Evolutionary conservation across 345 rosid species (phyloP).

Genomic region (Syzygium grande): DNA sequence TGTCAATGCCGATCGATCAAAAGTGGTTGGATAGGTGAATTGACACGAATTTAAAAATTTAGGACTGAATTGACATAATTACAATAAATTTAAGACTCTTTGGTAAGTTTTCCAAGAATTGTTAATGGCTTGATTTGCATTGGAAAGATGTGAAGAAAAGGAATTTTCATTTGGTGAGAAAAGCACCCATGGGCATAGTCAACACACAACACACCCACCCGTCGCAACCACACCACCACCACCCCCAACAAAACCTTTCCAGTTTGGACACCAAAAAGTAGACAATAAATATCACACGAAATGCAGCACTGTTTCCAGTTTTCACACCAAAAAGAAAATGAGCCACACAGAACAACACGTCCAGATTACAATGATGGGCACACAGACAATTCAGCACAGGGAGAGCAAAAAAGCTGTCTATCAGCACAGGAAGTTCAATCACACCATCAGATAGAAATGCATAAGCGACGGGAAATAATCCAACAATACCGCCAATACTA

Average conservation of each 20-base stretch:
- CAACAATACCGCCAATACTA: slow-evolving; percentile 3
- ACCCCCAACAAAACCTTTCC: not conserved
- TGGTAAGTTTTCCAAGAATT: no score
- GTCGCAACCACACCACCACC: no score
- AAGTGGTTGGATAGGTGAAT: no score
- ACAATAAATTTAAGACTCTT: no score
- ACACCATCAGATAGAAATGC: not conserved
- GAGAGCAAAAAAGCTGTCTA: not conserved
- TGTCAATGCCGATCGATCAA: no score
- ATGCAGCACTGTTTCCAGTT: not conserved
- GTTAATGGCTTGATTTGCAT: no score
- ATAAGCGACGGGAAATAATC: not conserved
- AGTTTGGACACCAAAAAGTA: no score
- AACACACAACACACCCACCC: no score
- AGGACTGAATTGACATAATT: no score
- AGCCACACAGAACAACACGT: not conserved
- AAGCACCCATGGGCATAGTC: not conserved
- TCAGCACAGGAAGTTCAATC: not conserved
- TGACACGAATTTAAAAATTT: no score
- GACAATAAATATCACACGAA: no score
- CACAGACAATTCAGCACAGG: not conserved
- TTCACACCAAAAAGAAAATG: not conserved
- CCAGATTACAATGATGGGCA: not conserved
- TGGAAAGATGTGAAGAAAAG: not conserved
- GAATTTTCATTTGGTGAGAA: not conserved